These are phyloP conservation scores for Trichoderma orchidacearum DNA, from an alignment of 495 filamentous ascomycete species.

Conservation along the genomic window DNA sequence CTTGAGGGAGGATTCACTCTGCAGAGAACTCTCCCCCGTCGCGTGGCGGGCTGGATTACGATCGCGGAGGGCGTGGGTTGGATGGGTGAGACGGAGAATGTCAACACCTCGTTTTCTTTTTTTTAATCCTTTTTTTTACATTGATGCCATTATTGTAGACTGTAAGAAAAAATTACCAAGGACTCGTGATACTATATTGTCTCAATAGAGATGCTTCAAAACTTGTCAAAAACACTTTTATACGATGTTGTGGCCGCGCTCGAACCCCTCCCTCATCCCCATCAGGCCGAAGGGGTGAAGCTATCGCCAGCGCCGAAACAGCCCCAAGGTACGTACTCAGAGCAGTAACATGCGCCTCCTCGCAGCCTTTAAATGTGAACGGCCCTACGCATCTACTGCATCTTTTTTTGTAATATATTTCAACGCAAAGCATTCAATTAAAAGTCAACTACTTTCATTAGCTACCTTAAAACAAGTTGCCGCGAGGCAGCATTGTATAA, in stretches of 20 bases:
- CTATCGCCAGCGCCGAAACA: not conserved
- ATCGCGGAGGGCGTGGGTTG: conserved; percentile 35
- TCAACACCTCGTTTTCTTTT: conserved; percentile 27
- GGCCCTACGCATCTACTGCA: no score
- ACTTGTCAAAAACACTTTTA: not conserved
- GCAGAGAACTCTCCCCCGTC: conserved; percentile 39
- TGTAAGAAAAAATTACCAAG: not conserved
- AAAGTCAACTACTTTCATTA: conserved; percentile 7
- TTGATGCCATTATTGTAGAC: conserved; percentile 6
- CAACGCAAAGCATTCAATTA: no score
- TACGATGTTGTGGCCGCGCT: not conserved
- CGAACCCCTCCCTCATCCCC: not conserved
- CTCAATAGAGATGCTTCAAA: conserved; percentile 4
- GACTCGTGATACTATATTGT: not conserved
- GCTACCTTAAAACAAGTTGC: conserved; percentile 18
- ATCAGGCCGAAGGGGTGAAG: not conserved
- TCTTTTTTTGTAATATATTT: no score
- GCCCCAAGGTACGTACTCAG: no score
- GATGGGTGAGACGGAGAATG: conserved; percentile 30
- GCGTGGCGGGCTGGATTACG: conserved; percentile 39
- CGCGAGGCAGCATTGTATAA: conserved; percentile 28
- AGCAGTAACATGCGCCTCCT: no score
- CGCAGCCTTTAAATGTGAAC: no score
- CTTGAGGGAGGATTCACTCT: conserved; percentile 39
- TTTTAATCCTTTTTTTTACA: conserved; percentile 14